Evolutionary conservation across 2,329 filamentous ascomycete genomes (phyloP).

Genomic region (Fusarium hostae): DNA sequence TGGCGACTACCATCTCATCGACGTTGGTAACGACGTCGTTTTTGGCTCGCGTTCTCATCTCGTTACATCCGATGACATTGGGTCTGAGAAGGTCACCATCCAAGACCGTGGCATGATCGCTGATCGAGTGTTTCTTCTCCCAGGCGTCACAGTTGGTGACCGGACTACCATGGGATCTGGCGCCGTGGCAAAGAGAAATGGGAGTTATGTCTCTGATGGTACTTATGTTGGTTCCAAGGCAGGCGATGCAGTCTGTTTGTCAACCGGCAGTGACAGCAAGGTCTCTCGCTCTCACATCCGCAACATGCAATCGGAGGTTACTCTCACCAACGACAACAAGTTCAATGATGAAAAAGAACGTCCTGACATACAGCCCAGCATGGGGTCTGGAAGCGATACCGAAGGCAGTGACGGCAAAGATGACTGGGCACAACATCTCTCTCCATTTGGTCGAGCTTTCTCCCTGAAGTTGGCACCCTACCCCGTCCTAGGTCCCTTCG

Average conservation of each 20-base stretch:
- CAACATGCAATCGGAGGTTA: not conserved
- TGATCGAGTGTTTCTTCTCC: conserved; percentile 1
- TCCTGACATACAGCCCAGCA: not conserved
- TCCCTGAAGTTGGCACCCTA: conserved; percentile 8
- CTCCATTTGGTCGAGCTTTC: conserved; percentile 11
- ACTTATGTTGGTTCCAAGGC: conserved; percentile 3
- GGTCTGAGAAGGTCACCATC: not conserved
- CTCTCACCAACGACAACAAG: not conserved
- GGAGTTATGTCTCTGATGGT: accelerated
- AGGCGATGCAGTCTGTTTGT: conserved; percentile 2
- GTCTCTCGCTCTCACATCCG: not conserved
- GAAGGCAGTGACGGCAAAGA: not conserved
- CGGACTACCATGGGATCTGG: not conserved
- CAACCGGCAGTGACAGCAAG: not conserved
- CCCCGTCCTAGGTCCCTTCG: not conserved
- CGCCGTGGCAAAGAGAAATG: not conserved
- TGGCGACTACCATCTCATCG: not conserved
- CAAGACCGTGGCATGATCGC: conserved; percentile 13
- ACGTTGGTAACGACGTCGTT: conserved; percentile 1
- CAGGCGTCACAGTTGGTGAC: accelerated
- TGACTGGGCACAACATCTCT: not conserved
- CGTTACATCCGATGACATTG: not conserved
- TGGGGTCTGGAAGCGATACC: not conserved
- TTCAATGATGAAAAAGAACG: not conserved
- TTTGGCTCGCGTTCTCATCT: conserved; percentile 4